Evolutionary conservation across 2,329 filamentous ascomycete genomes (phyloP).

Genomic region (Beauveria australis): DNA sequence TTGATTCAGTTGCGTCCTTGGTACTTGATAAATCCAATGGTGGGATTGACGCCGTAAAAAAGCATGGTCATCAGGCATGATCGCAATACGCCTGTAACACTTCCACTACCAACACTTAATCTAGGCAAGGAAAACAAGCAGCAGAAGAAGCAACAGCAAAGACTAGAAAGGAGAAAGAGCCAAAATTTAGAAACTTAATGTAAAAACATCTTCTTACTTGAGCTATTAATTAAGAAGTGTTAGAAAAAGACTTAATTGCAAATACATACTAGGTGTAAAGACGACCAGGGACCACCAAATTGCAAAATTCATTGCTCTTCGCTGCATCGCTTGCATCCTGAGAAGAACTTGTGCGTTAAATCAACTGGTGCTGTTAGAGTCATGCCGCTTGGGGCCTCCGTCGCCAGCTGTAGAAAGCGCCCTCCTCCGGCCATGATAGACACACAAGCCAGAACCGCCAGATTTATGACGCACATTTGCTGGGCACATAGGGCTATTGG

Average conservation of each 20-base stretch:
- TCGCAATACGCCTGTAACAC: too few relatives aligned
- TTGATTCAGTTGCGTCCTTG: too few relatives aligned
- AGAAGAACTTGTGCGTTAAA: not conserved
- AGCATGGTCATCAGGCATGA: too few relatives aligned
- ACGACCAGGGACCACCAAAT: not conserved
- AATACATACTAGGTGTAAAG: not conserved
- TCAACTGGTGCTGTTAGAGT: not conserved
- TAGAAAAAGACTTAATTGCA: not conserved
- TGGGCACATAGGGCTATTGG: constrained; percentile 44
- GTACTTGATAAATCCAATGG: too few relatives aligned
- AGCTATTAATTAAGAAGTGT: not conserved
- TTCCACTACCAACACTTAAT: too few relatives aligned
- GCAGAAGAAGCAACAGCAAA: too few relatives aligned
- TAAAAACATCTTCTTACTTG: too few relatives aligned
- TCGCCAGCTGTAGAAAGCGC: constrained; percentile 11
- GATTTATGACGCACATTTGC: constrained; percentile 35
- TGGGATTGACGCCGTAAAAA: too few relatives aligned
- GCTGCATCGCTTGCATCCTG: not conserved
- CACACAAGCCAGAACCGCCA: constrained; percentile 40
- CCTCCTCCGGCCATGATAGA: constrained; percentile 37
- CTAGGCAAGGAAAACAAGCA: too few relatives aligned
- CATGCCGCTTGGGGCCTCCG: constrained; percentile 20
- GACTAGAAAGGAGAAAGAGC: too few relatives aligned
- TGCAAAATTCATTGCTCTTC: not conserved
- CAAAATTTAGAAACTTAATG: too few relatives aligned